Conservation (phyloP, 768 basidiomycete genomes). For the Lactifluus piperatus region DNA sequence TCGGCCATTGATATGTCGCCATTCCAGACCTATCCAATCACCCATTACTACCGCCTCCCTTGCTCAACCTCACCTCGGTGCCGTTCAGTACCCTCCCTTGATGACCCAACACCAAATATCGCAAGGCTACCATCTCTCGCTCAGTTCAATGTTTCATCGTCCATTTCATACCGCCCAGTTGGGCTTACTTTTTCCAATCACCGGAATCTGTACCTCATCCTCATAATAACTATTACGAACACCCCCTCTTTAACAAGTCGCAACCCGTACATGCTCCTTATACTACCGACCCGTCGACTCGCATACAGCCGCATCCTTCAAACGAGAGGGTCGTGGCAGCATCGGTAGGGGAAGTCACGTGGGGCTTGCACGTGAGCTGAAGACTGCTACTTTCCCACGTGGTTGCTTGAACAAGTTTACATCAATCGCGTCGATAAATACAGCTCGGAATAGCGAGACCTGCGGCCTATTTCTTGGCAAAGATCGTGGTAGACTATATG, state of each 20-base stretch:
- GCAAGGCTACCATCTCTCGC: constrained; percentile 71
- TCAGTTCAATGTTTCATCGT: constrained; percentile 61
- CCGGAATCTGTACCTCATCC: constrained; percentile 19
- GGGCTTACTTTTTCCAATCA: constrained; percentile 17
- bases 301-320: constrained; percentile 26
- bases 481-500: constrained; percentile 46
- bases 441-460: constrained; percentile 71
- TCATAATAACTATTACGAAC: constrained; percentile 18
- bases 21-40: constrained; percentile 23
- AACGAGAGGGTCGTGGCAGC: constrained; percentile 26
- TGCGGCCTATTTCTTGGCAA: constrained; percentile 81
- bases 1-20: not conserved
- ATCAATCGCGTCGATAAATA: constrained; percentile 71
- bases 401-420: constrained; percentile 71
- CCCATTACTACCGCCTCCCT: constrained; percentile 69
- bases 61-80: constrained; percentile 40
- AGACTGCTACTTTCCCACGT: constrained; percentile 59
- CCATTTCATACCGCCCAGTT: constrained; percentile 14
- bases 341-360: constrained; percentile 26
- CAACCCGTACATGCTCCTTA: constrained; percentile 4
- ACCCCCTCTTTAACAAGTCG: constrained; percentile 16
- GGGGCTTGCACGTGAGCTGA: constrained; percentile 41
- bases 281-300: not conserved
- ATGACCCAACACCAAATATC: constrained; percentile 74
- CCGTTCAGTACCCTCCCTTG: constrained; percentile 55